Evolutionary conservation across 257 asterid genomes (phyloP), one percentile per base, ranked within the genome.

Genomic region (Solanum chiquidenum): DNA sequence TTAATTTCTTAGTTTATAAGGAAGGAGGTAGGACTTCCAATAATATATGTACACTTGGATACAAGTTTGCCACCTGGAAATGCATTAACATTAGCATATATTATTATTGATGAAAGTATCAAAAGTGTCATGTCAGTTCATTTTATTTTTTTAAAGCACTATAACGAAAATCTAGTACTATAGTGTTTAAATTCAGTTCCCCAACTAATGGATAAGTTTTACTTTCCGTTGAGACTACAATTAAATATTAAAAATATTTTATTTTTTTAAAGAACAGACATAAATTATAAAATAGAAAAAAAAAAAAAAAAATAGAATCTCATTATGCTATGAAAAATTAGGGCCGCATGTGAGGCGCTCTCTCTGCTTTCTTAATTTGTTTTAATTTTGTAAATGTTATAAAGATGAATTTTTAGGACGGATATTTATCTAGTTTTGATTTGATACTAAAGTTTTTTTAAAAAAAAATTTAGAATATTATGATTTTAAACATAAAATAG

Each of bases 1-100:
- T 90, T 58, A 86, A 4, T 93, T 93, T 92, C 98, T 93, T 94
- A 89, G 94, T 84, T 86, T 34, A 90, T 75, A 94, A 94, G 98
- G 89, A 91, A 94, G 79, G 87, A 74, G 18, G 46, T 3, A 37
- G 66, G 42, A 29, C 12, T 46, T 49, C 69, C 85, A 82, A 29
- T 82, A 46, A 49, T 12, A 23, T 16, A 9, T 18, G 20, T 58
- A 72, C 84, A 71, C 77, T 87, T 87, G 92, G 88, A 14, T 66
- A 29, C 23, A 34, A 58, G 55, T 79, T 73, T 66, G 42, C 89
- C 91, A 89, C 88, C 73, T 79, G 66, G 86, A 46, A 89, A 85
- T 82, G 49, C 84, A 9, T 80, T 79, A 42, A 83, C 11, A 49
- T 49, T 16, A 46, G 21, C 4, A 27, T 12, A 80, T 4, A 64